These are phyloP conservation scores for Phlebiopsis gigantea DNA, from an alignment of 768 basidiomycete species.

Conservation along the genomic window DNA sequence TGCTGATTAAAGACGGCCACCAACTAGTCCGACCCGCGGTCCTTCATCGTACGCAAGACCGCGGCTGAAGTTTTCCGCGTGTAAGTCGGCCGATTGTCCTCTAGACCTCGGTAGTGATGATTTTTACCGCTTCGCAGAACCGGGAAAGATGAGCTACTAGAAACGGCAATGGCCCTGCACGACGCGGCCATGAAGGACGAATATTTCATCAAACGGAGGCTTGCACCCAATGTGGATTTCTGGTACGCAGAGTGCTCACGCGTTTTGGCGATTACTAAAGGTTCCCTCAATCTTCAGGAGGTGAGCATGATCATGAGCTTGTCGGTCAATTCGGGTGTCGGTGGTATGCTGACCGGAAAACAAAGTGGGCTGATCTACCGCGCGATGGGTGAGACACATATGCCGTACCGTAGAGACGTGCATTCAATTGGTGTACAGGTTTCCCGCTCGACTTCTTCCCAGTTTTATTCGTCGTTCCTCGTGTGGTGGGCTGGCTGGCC, in stretches of 20 bases:
- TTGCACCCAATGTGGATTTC: conserved; percentile 91
- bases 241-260: conserved; percentile 33
- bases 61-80: conserved; percentile 91
- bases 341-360: neutral
- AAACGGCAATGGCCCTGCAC: conserved; percentile 62
- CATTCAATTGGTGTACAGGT: conserved; percentile 34
- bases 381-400: conserved; percentile 64
- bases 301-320: conserved; percentile 21
- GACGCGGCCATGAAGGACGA: conserved; percentile 81
- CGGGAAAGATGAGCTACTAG: conserved; percentile 77
- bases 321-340: too few species aligned
- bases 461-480: conserved; percentile 86
- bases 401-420: conserved; percentile 4
- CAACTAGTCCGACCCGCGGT: conserved; percentile 79
- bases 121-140: conserved; percentile 45
- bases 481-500: conserved; percentile 90
- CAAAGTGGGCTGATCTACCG: conserved; percentile 82
- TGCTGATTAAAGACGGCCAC: too few species aligned
- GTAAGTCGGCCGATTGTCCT: conserved; percentile 34
- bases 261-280: neutral
- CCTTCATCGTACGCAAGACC: conserved; percentile 84
- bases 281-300: conserved; percentile 40
- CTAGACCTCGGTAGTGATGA: neutral
- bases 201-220: conserved; percentile 75
- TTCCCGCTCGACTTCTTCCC: conserved; percentile 96